Conservation (phyloP, 139 green algal genomes). For the Chlorella sp. region DNA sequence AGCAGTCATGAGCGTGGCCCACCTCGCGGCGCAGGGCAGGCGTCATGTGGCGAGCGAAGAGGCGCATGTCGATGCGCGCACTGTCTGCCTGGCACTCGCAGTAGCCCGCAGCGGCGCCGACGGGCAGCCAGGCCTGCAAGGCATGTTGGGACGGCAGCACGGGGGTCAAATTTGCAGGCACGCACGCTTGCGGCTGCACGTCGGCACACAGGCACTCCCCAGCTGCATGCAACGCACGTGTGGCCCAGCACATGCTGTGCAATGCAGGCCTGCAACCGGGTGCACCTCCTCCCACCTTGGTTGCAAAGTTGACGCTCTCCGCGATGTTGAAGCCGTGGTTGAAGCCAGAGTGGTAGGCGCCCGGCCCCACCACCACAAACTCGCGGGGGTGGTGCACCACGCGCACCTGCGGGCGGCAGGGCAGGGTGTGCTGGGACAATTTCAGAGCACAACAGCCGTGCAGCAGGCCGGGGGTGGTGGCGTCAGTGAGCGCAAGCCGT, state of each 20-base stretch:
- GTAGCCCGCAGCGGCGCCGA: conserved; percentile 53
- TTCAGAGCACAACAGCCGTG: too few species aligned
- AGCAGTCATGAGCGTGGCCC: neutral
- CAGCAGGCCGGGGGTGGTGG: too few species aligned
- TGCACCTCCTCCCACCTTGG: neutral
- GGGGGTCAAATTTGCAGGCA: too few species aligned
- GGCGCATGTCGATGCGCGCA: conserved; percentile 83
- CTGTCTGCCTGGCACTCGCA: conserved; percentile 70
- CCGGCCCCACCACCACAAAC: conserved; percentile 85
- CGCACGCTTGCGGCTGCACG: too few species aligned
- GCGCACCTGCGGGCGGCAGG: neutral
- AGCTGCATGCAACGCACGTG: too few species aligned
- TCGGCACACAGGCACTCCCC: too few species aligned
- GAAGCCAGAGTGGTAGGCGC: conserved; percentile 72
- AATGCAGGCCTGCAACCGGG: too few species aligned
- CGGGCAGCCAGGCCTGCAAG: conserved; percentile 54
- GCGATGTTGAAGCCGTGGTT: conserved; percentile 83
- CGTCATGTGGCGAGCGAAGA: conserved; percentile 63
- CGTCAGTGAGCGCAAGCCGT: too few species aligned
- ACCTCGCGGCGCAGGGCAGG: conserved; percentile 23
- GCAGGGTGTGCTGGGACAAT: too few species aligned
- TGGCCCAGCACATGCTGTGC: too few species aligned
- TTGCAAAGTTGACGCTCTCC: conserved; percentile 83
- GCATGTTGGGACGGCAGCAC: too few species aligned
- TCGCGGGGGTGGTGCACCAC: conserved; percentile 68